Conservation (phyloP, 2,329 filamentous ascomycete genomes). For the Colletotrichum sojae region DNA sequence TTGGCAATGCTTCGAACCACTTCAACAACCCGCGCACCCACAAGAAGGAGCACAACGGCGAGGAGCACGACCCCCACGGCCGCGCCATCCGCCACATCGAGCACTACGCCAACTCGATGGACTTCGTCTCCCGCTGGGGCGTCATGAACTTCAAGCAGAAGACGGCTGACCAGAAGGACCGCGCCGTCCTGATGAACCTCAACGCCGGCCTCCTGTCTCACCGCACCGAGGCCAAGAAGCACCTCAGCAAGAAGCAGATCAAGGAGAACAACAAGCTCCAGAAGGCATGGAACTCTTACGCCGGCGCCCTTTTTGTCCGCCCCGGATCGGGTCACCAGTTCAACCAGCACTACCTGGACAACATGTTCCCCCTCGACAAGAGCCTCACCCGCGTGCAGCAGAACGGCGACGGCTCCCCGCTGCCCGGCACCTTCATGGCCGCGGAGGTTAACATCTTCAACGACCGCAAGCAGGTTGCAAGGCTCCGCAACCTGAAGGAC, state of each 20-base stretch:
- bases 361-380: conserved; percentile 65
- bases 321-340: conserved; percentile 70
- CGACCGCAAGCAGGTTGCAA: conserved; percentile 24
- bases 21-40: conserved; percentile 80
- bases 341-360: conserved; percentile 73
- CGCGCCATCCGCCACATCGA: conserved; percentile 79
- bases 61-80: conserved; percentile 50
- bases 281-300: conserved; percentile 67
- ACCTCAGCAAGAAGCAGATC: conserved; percentile 17
- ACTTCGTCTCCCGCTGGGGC: conserved; percentile 83
- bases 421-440: conserved; percentile 17
- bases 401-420: conserved; percentile 28
- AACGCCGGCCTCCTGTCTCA: conserved; percentile 13
- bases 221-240: conserved; percentile 48
- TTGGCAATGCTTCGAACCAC: conserved; percentile 84
- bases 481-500: conserved; percentile 10
- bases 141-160: conserved; percentile 72
- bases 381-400: conserved; percentile 28
- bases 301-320: conserved; percentile 73
- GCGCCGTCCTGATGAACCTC: conserved; percentile 47
- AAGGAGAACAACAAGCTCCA: conserved; percentile 17
- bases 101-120: conserved; percentile 82
- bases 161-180: conserved; percentile 50
- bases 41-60: conserved; percentile 53
- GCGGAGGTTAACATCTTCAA: conserved; percentile 29